Evolutionary conservation across 345 rosid species (phyloP), one percentile per base, ranked within the genome.

Genomic region (Chamaenerion angustifolium): DNA sequence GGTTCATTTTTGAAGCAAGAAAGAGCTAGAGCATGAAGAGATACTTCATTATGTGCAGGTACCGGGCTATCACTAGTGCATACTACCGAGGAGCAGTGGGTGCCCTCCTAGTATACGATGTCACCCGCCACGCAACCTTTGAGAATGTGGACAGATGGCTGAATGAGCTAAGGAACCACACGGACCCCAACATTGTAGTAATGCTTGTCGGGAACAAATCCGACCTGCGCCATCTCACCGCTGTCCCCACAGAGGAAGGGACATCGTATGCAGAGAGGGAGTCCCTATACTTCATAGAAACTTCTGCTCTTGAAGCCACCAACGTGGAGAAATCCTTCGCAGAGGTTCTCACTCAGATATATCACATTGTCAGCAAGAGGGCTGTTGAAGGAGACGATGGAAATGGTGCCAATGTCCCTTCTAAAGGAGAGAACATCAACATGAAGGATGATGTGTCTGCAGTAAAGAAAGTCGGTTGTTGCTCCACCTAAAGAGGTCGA

Each of bases 51-150:
- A 31, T 7, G 54, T 43, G 19, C 65, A 78, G 86, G 68, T 79
- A 79, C 60, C 78, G 86, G 16, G 86, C 86, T 50, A 76, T 79
- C 66, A 79, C 86, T 10, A 79, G 86, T 49, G 86, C 86, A 54
- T 79, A 79, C 70, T 79, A 79, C 60, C 78, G 86, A 51, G 86
- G 86, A 65, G 86, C 86, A 10, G 76, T 75, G 11, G 86, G 86
- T 8, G 86, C 86, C 51, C 76, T 79, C 40, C 77, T 79, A 48
- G 86, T 79, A 40, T 79, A 79, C 14, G 86, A 79, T 44, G 78
- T 76, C 44, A 79, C 86, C 7, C 75, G 86, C 35, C 86, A 74
- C 55, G 72, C 78, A 45, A 79, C 86, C 0, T 74, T 79, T 50
- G 86, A 79, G 68, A 79, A 69, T 47, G 86, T 76, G 16, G 86